Evolutionary conservation across 129 eudicot species (phyloP), one percentile per base, ranked within the genome.

Genomic region (Artemisia argyi): DNA sequence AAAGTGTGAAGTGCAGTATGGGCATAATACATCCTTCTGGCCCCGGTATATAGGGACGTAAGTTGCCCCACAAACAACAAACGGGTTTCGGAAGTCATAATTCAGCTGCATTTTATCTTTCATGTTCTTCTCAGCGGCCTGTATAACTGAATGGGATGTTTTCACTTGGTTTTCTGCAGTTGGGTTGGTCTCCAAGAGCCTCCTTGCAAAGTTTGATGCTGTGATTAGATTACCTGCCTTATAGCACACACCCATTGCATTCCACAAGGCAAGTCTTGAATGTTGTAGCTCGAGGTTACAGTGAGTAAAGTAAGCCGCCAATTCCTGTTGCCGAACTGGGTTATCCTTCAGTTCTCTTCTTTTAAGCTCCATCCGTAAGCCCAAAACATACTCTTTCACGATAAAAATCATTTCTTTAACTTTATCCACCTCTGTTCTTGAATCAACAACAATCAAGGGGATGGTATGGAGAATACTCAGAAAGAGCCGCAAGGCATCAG

Each of bases 41-140:
- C 28, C 28, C 28, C 28, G 2, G 28, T 24, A 24, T 24, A 24
- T 24, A 24, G 28, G 28, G 28, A 24, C 28, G 28, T 24, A 24
- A 24, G 28, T 24, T 24, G 28, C 28, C 28, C 28, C 28, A 24
- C 28, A 24, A 24, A 24, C 28, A 24, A 24, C 28, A 24, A 24
- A 24, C 2, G 28, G 28, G 28, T 24, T 24, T 24, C 28, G 28
- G 28, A 24, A 24, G 28, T 24, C 28, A 24, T 24, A 24, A 1
- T 24, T 24, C 28, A 24, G 28, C 28, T 24, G 28, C 28, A 2
- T 24, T 24, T 24, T 30, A 53, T 85, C 87, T 22, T 11, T 82
- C 90, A 82, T 79, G 58, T 79, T 85, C 78, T 74, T 85, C 82
- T 85, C 87, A 47, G 90, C 84, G 10, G 84, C 86, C 70, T 82